A percentile compares a stretch with the other conserved stretches of the same genome.
Conservation (phyloP, 495 filamentous ascomycete genomes). For the Barbatosphaeria neglecta region DNA sequence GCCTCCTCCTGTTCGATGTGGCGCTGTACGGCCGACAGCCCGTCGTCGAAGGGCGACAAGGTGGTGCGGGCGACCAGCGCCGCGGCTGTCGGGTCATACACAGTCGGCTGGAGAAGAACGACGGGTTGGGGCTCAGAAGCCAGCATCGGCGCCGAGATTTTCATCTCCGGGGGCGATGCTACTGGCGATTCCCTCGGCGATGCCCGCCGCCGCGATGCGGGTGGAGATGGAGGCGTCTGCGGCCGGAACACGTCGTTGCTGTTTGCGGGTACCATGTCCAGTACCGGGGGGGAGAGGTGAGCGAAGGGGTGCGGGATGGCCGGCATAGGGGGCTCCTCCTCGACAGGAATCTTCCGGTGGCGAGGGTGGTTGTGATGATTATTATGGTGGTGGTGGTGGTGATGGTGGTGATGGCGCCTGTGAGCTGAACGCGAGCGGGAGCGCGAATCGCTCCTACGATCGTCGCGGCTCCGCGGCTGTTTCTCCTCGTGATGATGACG, state of each 20-base stretch:
- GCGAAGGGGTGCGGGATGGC: slow-evolving; percentile 4
- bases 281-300: slow-evolving; percentile 10
- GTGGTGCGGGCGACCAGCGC: slow-evolving; percentile 9
- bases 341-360: slow-evolving; percentile 1
- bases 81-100: slow-evolving; percentile 32
- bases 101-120: slow-evolving; percentile 28
- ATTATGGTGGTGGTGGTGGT: slow-evolving; percentile 18
- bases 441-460: slow-evolving; percentile 9
- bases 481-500: slow-evolving; percentile 3
- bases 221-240: slow-evolving; percentile 14
- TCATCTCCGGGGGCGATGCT: slow-evolving; percentile 5
- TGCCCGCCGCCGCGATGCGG: slow-evolving; percentile 1
- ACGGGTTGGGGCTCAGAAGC: slow-evolving; percentile 28
- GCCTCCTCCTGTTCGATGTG: slow-evolving; percentile 24
- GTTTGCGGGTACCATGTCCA: slow-evolving; percentile 28
- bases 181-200: slow-evolving; percentile 7
- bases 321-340: slow-evolving; percentile 12
- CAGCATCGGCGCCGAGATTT: slow-evolving; percentile 39
- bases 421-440: background rate
- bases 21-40: slow-evolving; percentile 31
- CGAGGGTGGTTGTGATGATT: slow-evolving; percentile 4
- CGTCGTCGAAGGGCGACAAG: slow-evolving; percentile 12
- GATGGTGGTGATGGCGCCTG: slow-evolving; percentile 8
- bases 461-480: slow-evolving; percentile 8
- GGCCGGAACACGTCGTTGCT: slow-evolving; percentile 26